These are phyloP conservation scores for Aphanomyces invadans DNA, from an alignment of 352 stramenopile species.

Conservation along the genomic window DNA sequence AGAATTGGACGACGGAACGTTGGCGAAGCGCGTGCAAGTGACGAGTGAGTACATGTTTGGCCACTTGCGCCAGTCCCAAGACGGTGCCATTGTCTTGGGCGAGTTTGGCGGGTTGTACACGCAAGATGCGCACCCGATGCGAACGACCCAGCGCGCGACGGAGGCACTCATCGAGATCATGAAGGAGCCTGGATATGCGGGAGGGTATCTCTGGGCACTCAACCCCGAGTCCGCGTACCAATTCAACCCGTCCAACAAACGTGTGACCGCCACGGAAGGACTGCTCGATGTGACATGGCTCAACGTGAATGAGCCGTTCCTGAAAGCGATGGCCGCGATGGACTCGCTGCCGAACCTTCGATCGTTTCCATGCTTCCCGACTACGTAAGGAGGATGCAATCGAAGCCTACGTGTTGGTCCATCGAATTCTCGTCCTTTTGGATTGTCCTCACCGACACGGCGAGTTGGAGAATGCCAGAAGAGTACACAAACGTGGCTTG, in stretches of 20 bases:
- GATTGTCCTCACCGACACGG: too few relatives aligned
- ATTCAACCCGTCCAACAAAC: conserved; percentile 33
- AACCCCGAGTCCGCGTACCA: conserved; percentile 39
- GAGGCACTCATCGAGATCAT: conserved; percentile 33
- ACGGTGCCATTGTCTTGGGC: conserved; percentile 48
- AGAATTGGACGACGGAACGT: conserved; percentile 41
- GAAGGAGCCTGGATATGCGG: conserved; percentile 31
- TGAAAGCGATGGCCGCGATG: conserved; percentile 30
- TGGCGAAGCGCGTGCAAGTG: conserved; percentile 45
- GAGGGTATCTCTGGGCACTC: conserved; percentile 34
- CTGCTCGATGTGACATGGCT: conserved; percentile 30
- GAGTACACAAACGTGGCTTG: too few relatives aligned
- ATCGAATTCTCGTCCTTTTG: too few relatives aligned
- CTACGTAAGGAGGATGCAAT: not conserved
- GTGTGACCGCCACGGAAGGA: conserved; percentile 28
- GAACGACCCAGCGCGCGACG: conserved; percentile 46
- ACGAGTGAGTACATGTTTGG: conserved; percentile 67
- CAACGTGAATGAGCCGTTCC: conserved; percentile 27
- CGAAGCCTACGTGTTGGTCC: too few relatives aligned
- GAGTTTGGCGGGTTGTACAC: conserved; percentile 62
- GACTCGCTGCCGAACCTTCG: conserved; percentile 32
- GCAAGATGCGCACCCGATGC: conserved; percentile 42
- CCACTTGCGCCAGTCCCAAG: conserved; percentile 38
- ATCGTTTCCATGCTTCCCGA: conserved; percentile 35
- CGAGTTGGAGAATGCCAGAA: too few relatives aligned